Conservation (phyloP, 495 filamentous ascomycete species). For the Haplographium delicatum region DNA sequence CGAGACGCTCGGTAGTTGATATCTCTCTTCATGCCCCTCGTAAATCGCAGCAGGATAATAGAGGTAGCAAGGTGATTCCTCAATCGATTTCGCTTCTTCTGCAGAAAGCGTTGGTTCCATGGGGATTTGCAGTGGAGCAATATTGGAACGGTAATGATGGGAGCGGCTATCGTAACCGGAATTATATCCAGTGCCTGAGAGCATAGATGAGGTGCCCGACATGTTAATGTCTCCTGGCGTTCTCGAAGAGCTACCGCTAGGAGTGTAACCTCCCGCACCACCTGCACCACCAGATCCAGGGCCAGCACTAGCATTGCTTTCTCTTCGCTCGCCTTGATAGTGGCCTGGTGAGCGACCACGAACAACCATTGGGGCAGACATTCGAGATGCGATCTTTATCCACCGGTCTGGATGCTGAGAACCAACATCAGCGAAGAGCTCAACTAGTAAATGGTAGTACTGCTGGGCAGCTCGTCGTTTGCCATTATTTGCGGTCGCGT, state of each 20-base stretch:
- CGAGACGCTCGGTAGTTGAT: conserved; percentile 13
- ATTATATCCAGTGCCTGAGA: conserved; percentile 5
- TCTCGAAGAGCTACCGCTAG: conserved; percentile 24
- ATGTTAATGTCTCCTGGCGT: conserved; percentile 22
- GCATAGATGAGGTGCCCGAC: conserved; percentile 18
- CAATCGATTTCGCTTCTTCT: conserved; percentile 25
- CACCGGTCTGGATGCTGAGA: conserved; percentile 46
- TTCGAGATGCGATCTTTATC: conserved; percentile 72
- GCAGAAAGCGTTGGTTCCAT: conserved; percentile 23
- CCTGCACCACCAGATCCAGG: conserved; percentile 46
- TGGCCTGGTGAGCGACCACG: conserved; percentile 90
- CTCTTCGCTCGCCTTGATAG: conserved; percentile 78
- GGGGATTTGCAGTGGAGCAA: conserved; percentile 16
- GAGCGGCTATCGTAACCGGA: conserved; percentile 12
- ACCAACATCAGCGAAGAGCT: conserved; percentile 75
- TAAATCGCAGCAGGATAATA: conserved; percentile 24
- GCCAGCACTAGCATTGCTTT: conserved; percentile 63
- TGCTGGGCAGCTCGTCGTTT: conserved; percentile 89
- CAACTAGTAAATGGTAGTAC: conserved; percentile 88
- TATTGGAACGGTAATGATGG: conserved; percentile 17
- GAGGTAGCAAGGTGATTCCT: conserved; percentile 19
- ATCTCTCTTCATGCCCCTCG: conserved; percentile 13
- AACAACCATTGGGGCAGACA: conserved; percentile 86
- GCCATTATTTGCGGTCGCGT: conserved; percentile 93
- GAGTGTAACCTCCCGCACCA: conserved; percentile 38